These are phyloP conservation scores for Yamadazyma insecticola DNA, from an alignment of 805 yeast species.

Conservation along the genomic window DNA sequence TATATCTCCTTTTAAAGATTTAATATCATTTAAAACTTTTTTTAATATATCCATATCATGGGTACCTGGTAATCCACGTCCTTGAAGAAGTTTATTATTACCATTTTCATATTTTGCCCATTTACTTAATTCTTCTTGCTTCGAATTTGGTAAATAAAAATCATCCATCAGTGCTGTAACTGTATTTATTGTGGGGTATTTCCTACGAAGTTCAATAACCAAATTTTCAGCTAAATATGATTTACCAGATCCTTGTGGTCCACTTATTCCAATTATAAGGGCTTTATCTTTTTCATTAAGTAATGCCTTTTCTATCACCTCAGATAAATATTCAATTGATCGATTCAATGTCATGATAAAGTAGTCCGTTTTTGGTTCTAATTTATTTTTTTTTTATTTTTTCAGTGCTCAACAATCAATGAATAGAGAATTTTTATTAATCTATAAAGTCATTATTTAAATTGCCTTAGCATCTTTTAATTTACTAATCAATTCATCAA, in stretches of 20 bases:
- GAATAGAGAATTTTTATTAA: too few species aligned
- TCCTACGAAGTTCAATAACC: constrained; percentile 14
- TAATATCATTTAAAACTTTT: constrained; percentile 30
- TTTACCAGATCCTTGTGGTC: constrained; percentile 82
- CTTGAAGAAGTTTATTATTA: constrained; percentile 56
- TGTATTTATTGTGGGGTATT: constrained; percentile 15
- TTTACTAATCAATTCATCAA: constrained; percentile 76
- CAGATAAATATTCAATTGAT: too few species aligned
- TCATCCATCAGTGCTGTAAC: constrained; percentile 78
- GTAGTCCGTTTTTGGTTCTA: too few species aligned
- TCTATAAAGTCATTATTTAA: too few species aligned
- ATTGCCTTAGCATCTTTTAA: constrained; percentile 74
- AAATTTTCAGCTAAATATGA: constrained; percentile 49
- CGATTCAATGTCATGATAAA: too few species aligned
- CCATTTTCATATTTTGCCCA: constrained; percentile 15
- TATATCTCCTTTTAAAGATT: constrained; percentile 17
- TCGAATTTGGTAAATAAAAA: constrained; percentile 64
- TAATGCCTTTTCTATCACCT: too few species aligned
- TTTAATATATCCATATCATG: constrained; percentile 62
- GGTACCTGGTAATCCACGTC: constrained; percentile 92
- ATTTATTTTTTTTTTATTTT: too few species aligned
- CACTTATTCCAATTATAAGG: constrained; percentile 43
- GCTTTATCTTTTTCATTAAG: too few species aligned
- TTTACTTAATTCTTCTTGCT: constrained; percentile 47
- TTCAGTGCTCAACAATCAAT: too few species aligned